Evolutionary conservation across 192 early-diverging fungal genomes (phyloP), one percentile per base, ranked within the genome.

Genomic region (Piromyces finnis): DNA sequence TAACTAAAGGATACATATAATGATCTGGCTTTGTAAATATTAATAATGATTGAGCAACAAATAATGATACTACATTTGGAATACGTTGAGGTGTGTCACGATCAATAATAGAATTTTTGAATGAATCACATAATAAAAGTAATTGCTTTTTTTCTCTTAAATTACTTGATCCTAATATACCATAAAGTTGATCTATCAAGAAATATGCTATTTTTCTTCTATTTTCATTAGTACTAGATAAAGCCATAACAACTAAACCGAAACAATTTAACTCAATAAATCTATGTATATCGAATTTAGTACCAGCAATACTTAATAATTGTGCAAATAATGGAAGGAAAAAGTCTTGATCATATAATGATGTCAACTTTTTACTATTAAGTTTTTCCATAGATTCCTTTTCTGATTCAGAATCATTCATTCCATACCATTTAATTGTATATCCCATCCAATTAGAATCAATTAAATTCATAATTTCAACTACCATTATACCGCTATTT

Each of bases 91-190:
- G 78, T 1, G 79, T 68, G 14, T 85, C 84, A 26, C 91, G 83
- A 9, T 85, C 85, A 0, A 80, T 78, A 32, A 96, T 91, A 0
- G 92, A 87, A 83, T 95, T 93, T 79, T 88, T 90, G 15, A 96
- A 86, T 29, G 85, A 83, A 35, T 92, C 87, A 78, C 95, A 82
- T 5, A 94, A 79, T 16, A 95, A 82, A 28, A 92, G 41, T 13
- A 94, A 82, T 79, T 94, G 93, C n/a, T 86, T 90, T 39, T 89
- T 87, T 82, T 95, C 94, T 81, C 91, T 89, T 78, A 94, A 83
- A 1, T 84, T 85, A 2, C 85, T 82, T 36, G 30, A 29, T n/a
- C 85, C 80, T 16, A 94, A 78, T 30, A 90, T 77, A 15, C 82
- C 81, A 81, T 92, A 94, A 79, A 90, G 88, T 77, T 88, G 83